phyloP scores from a whole-genome alignment of 176 grass and related monocot genomes.

The Ensete ventricosum region DNA sequence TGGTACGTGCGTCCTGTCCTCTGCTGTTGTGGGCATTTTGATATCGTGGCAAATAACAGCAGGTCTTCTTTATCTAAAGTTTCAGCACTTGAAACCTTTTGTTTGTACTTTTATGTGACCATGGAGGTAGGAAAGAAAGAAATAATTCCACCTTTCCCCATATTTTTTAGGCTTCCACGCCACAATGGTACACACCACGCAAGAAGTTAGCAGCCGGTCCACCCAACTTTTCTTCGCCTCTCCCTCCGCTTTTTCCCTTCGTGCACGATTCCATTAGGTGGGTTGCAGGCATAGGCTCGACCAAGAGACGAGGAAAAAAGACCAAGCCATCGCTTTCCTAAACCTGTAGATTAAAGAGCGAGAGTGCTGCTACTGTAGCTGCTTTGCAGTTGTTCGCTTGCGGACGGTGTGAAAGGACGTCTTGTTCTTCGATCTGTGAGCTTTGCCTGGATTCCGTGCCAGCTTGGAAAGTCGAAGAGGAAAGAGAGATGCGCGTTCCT shows the following conservation, averaged over 20 bases:
- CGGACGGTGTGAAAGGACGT: background rate
- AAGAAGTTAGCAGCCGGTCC: background rate
- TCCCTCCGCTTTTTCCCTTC: background rate
- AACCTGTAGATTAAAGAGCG: background rate
- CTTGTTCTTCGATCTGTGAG: background rate
- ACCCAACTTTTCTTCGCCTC: background rate
- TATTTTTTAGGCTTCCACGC: background rate
- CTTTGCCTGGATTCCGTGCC: background rate
- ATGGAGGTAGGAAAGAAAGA: background rate
- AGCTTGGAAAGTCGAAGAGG: background rate
- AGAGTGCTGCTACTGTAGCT: background rate
- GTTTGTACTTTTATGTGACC: too few species aligned
- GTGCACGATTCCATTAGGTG: background rate
- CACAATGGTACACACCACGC: background rate
- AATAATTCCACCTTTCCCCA: background rate
- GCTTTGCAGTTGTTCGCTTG: background rate
- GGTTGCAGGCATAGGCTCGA: background rate
- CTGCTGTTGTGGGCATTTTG: too few species aligned
- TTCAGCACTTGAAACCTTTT: too few species aligned
- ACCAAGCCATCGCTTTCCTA: constrained; percentile 1
- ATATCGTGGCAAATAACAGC: too few species aligned
- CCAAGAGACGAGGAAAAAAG: background rate
- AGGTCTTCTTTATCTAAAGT: too few species aligned
- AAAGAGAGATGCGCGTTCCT: background rate
- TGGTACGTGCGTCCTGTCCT: too few species aligned